Evolutionary conservation across 2,329 filamentous ascomycete genomes (phyloP), one percentile per base, ranked within the genome.

Genomic region (Leptosphaerulina australis): DNA sequence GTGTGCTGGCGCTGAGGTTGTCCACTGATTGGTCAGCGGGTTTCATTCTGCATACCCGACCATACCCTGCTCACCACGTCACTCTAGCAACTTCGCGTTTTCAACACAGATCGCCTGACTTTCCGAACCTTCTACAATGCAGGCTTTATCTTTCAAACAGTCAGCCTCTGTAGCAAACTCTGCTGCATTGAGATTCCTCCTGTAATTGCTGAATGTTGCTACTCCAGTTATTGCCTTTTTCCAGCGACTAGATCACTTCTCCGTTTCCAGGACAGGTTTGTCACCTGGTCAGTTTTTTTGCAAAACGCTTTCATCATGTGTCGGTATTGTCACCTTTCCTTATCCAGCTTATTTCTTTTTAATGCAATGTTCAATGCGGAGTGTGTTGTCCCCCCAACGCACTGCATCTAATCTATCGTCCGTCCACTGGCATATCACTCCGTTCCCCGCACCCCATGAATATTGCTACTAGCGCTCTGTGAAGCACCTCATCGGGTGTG

Each of bases 301-400:
- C n/a, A n/a, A n/a, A n/a, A n/a, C n/a, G n/a, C n/a, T n/a, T n/a
- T n/a, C n/a, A n/a, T n/a, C n/a, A n/a, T n/a, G n/a, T n/a, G n/a
- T n/a, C n/a, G n/a, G n/a, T n/a, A n/a, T n/a, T n/a, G n/a, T 20
- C 21, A 4, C 37, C 15, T 12, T 5, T 22, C 9, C n/a, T 39
- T 25, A 36, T 28, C 21, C 22, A n/a, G 4, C 31, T 31, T 46
- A 31, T 43, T 24, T 14, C 21, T 7, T 14, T 12, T 4, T 22
- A 35, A 36, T 41, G 35, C 45, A 46, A 26, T 41, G 63, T 62
- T 55, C 62, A 64, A 65, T 66, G 55, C 56, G 61, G 56, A 68
- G 61, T 70, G 67, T 53, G 66, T 62, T 69, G 66, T 62, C 58
- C 53, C 51, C 49, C 51, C 54, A 55, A 57, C 62, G 44, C 53